Conservation (phyloP, 192 early-diverging fungal genomes). For the Coemansia sp. region DNA sequence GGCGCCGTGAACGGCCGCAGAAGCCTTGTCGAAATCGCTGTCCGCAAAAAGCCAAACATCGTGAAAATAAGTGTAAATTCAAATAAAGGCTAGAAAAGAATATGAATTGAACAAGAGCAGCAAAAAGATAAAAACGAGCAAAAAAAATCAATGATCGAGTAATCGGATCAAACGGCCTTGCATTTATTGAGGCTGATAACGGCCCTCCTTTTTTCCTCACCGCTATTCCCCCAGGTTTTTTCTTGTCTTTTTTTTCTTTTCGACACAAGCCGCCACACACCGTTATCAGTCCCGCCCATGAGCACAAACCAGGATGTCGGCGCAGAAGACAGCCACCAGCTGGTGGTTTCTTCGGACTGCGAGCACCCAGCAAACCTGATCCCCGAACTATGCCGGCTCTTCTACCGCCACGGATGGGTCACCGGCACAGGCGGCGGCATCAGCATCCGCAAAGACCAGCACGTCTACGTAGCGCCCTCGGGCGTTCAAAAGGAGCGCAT, state of each 20-base stretch:
- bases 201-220: too few species aligned
- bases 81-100: background rate
- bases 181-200: too few species aligned
- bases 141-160: too few species aligned
- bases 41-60: slow-evolving; percentile 40
- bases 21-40: slow-evolving; percentile 24
- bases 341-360: slow-evolving; percentile 61
- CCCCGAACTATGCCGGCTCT: slow-evolving; percentile 85
- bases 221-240: too few species aligned
- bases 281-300: background rate
- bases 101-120: too few species aligned
- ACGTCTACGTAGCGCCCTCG: slow-evolving; percentile 86
- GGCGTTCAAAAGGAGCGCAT: slow-evolving; percentile 98
- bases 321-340: slow-evolving; percentile 17
- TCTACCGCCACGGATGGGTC: slow-evolving; percentile 93
- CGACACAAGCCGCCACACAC: too few species aligned
- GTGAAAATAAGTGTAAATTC: background rate
- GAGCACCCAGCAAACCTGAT: slow-evolving; percentile 84
- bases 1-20: slow-evolving; percentile 43
- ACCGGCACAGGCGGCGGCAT: slow-evolving; percentile 95
- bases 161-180: too few species aligned
- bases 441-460: slow-evolving; percentile 71
- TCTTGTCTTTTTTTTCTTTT: too few species aligned
- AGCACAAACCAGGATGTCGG: slow-evolving; percentile 8
- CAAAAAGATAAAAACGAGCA: too few species aligned